phyloP scores from a whole-genome alignment of 108 stramenopile genomes.

The Craspedostauros australis region DNA sequence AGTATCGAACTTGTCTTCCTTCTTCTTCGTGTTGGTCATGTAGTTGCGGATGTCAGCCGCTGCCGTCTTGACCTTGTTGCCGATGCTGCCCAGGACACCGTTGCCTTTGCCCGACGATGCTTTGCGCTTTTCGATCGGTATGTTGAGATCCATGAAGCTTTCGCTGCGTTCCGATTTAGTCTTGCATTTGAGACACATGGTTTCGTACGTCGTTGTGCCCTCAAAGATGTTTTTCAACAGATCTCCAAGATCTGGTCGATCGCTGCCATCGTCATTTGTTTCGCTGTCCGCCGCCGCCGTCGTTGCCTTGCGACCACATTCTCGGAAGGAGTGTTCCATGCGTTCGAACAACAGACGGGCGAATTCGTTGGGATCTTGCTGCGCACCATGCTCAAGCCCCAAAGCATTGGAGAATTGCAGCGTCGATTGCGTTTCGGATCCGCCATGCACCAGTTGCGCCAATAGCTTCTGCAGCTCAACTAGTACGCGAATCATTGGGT shows the following conservation, averaged over 20 bases:
- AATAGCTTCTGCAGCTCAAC: constrained; percentile 54
- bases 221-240: constrained; percentile 62
- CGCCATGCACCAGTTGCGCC: constrained; percentile 58
- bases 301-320: too few species aligned
- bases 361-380: constrained; percentile 92
- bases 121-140: constrained; percentile 50
- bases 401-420: constrained; percentile 63
- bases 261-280: background rate
- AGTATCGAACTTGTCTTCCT: constrained; percentile 23
- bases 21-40: background rate
- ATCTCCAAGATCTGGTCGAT: constrained; percentile 16
- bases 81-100: too few species aligned
- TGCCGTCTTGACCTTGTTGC: too few species aligned
- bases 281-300: too few species aligned
- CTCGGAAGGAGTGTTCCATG: constrained; percentile 73
- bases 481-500: constrained; percentile 55
- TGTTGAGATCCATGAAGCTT: constrained; percentile 62
- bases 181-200: constrained; percentile 50
- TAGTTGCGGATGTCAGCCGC: background rate
- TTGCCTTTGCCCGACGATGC: background rate
- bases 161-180: constrained; percentile 41
- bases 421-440: constrained; percentile 43
- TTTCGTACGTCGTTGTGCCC: constrained; percentile 54
- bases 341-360: constrained; percentile 73
- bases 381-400: constrained; percentile 68